Base-by-base conservation (phyloP, 2,329 filamentous ascomycete genomes). In the Epichloe sp. region DNA sequence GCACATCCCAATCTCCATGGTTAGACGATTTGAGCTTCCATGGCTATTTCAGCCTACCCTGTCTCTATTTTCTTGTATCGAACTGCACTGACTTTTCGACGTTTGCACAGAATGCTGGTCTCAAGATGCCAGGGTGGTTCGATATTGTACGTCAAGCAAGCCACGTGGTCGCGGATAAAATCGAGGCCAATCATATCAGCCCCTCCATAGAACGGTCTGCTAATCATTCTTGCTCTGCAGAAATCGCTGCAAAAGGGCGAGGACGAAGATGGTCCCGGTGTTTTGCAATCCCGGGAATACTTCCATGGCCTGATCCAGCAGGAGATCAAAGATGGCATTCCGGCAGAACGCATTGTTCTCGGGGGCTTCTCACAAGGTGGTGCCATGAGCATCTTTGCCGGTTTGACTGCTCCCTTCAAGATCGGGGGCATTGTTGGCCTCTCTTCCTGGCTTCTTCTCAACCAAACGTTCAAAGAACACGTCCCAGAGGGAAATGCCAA, bases 291-390 rank as follows among this genome's bases (percentile, higher is more conserved):
- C 7, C 78, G 82, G 59, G 78, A 80, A 43, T 87, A 88, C 68
- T 79, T 96, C 66, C 82, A 88, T 68, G 70, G 70, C 44, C 77
- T 96, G 49, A 86, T 96, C 67, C 80, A 86, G 62, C 74, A 80
- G 56, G 88, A 95, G 68, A 80, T 94, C 50, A 80, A 84, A 47
- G 78, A 81, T 52, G 88, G 88, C 53, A 91, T 95, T 60, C 79
- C 86, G 1, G 75, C 87, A 1, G 79, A 86, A 53, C 83, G 88
- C 50, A 88, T 97, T 62, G 80, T 96, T 14, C 70, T 96, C 11
- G 90, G 86, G 86, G 86, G 86, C 42, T 90, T 90, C 73, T 85
- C 80, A 23, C 80, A 96, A 68, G 90, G 90, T 52, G 90, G 87
- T 49, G 88, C 88, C 50, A 87, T 95, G 74, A 80, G 86, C 23